Evolutionary conservation across 2,329 filamentous ascomycete species (phyloP).

Genomic region (Aspergillus brunneoviolaceus): DNA sequence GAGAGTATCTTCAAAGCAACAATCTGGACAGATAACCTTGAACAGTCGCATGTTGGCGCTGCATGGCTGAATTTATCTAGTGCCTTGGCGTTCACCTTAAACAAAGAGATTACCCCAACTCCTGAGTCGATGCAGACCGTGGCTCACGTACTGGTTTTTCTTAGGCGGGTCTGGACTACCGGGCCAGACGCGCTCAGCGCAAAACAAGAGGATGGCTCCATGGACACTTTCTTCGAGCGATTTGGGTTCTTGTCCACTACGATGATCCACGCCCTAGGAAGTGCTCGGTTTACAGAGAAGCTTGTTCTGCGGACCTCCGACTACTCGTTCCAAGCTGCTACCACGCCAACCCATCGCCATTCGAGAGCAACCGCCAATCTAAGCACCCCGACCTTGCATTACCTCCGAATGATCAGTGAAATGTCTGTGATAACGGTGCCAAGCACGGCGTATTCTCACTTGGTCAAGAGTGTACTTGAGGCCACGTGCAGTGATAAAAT

Average conservation of each 20-base stretch:
- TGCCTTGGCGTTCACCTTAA: conserved; percentile 60
- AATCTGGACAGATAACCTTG: conserved; percentile 49
- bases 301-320: conserved; percentile 55
- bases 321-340: conserved; percentile 51
- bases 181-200: conserved; percentile 47
- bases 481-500: conserved; percentile 34
- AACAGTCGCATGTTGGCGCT: conserved; percentile 51
- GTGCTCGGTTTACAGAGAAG: conserved; percentile 52
- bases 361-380: conserved; percentile 27
- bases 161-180: conserved; percentile 67
- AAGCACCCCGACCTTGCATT: conserved; percentile 40
- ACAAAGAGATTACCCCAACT: conserved; percentile 87
- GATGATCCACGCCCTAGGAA: conserved; percentile 53
- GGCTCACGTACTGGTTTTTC: conserved; percentile 66
- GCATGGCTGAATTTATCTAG: conserved; percentile 63
- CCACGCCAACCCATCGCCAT: conserved; percentile 37
- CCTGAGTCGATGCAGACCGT: conserved; percentile 79
- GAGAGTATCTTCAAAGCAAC: conserved; percentile 54
- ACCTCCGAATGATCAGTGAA: conserved; percentile 36
- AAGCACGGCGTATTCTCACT: conserved; percentile 26
- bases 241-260: conserved; percentile 53
- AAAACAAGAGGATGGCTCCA: conserved; percentile 18
- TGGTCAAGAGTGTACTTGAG: conserved; percentile 34
- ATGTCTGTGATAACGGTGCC: conserved; percentile 19
- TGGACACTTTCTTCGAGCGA: conserved; percentile 47